Evolutionary conservation across 495 filamentous ascomycete species (phyloP).

Genomic region (Penicillium flavigenum): DNA sequence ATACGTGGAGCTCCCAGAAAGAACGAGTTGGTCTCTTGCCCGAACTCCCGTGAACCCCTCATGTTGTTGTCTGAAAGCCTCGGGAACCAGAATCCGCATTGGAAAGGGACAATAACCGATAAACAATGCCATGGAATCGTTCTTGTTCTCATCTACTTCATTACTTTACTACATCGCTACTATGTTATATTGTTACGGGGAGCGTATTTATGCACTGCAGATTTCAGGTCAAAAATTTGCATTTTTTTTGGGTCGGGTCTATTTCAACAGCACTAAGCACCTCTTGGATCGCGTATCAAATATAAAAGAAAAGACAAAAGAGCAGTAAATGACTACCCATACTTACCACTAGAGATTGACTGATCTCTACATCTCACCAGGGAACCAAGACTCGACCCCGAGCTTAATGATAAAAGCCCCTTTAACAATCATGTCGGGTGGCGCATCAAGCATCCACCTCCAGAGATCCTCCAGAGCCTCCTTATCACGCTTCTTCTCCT

Average conservation of each 20-base stretch:
- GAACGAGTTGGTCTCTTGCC: neutral
- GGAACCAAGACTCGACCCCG: conserved; percentile 5
- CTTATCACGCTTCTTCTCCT: neutral
- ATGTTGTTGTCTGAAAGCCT: neutral
- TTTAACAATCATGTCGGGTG: neutral
- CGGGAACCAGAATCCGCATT: neutral
- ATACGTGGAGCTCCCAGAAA: neutral
- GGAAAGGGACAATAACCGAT: neutral
- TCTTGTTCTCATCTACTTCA: neutral
- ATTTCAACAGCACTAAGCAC: neutral
- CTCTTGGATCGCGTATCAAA: neutral
- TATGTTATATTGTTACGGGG: neutral
- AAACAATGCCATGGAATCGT: neutral
- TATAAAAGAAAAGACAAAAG: no score
- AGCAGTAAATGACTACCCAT: no score
- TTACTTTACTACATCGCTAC: neutral
- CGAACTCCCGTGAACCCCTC: neutral
- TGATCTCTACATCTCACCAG: neutral
- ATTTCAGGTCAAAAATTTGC: neutral
- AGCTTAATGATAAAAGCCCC: neutral
- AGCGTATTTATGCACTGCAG: neutral
- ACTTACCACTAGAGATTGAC: neutral
- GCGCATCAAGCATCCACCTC: neutral
- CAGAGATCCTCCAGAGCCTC: neutral
- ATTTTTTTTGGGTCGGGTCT: neutral